Evolutionary conservation across 1,284 basidiomycete genomes (phyloP), one percentile per base, ranked within the genome.

Genomic region (Bondarzewia mesenterica): DNA sequence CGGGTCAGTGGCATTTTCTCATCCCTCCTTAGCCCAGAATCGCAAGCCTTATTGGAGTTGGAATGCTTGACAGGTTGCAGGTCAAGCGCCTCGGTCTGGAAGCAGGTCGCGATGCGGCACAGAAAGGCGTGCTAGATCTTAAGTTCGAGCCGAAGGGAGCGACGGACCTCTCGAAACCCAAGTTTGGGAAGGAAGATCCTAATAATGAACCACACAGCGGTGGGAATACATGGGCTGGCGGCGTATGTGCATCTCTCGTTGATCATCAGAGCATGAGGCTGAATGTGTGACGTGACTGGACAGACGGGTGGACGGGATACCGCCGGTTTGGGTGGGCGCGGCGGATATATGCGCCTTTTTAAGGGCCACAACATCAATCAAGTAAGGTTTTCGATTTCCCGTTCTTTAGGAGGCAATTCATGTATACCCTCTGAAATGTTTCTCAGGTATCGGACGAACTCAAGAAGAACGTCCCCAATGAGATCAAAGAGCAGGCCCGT

Each of bases 291-390:
- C 23, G 25, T 25, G 1, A 10, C 29, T 32, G 5, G 29, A 1
- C 50, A 83, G 80, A 77, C 76, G 22, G 80, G 81, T 32, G 81
- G 81, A 5, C 68, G 79, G n/a, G 78, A 80, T 57, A 82, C 80
- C 2, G 81, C 80, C 5, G 81, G 81, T 1, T 61, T 81, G 50
- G 81, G 81, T 2, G 81, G 81, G 3, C 65, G 71, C 29, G 81
- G 80, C 8, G 80, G 80, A 0, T 82, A 81, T 58, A 83, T 81
- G 63, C 74, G 81, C n/a, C 58, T 81, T 0, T 80, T 74, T 58
- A 79, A 78, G 55, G 77, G 76, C 5, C 78, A 80, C 14, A 69
- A 80, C 51, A 79, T 83, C 54, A 76, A 80, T 42, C 81, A 84
- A 64, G 78, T 73, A 44, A 12, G 36, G 20, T 23, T n/a, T 7